Evolutionary conservation across 1,284 basidiomycete species (phyloP), one percentile per base, ranked within the genome.

Genomic region (Pyrrhoderma noxium): DNA sequence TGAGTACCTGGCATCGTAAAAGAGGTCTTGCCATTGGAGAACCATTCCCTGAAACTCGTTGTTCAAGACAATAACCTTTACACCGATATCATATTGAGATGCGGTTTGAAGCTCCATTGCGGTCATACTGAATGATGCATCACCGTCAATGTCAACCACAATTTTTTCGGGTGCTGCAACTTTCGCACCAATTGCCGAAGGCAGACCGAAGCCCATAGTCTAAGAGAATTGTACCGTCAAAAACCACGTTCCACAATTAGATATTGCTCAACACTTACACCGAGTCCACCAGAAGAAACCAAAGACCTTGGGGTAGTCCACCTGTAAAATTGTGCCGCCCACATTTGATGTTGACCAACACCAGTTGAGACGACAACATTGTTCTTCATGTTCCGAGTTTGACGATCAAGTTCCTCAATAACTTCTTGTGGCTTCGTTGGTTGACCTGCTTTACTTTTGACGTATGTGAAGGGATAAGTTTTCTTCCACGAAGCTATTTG

Each of bases 321-420:
- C 59, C 93, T 77, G 71, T 83, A 98, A 68, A 89, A 78, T 69
- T 99, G 96, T 44, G 91, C 92, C 1, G 95, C 94, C 93, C 93
- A 99, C 95, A 99, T 99, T 70, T 99, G 95, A 72, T 99, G 95
- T 69, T 98, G 95, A 3, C 96, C 96, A 21, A 99, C 96, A 62
- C 95, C 95, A 2, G 96, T 98, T 2, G 91, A 72, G 57, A 99
- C 72, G 61, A 99, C 74, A 25, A 97, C 79, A 40, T 97, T 82
- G 50, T 93, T 87, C 75, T 99, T 96, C 63, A 75, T 76, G 55
- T 80, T 75, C 53, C 75, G 72, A 1, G 78, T 80, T 71, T 92
- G 85, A 52, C 65, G 70, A 63, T 99, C 85, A 16, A 99, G 76
- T 67, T 93, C 94, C 70, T 93, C 87, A 48, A 99, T 83, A 47